Conservation (phyloP, 352 stramenopile genomes). For the Phytophthora fragariaefolia region DNA sequence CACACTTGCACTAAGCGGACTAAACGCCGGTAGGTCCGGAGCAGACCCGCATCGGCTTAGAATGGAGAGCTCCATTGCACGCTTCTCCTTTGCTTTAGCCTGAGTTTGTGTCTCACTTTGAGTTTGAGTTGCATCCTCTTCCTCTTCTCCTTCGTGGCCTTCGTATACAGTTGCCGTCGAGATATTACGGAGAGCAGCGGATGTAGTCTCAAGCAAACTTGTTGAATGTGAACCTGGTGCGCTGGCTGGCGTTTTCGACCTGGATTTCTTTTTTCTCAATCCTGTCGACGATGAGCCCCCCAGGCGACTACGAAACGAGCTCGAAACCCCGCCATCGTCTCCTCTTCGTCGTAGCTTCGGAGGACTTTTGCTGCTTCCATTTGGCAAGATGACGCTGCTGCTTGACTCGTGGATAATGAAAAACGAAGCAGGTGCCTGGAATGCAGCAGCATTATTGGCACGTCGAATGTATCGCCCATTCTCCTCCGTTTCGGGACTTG, state of each 20-base stretch:
- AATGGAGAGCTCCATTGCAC: conserved; percentile 39
- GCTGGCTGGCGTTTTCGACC: conserved; percentile 18
- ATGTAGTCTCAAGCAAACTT: background rate
- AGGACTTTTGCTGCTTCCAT: conserved; percentile 18
- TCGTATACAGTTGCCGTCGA: conserved; percentile 16
- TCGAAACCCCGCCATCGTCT: background rate
- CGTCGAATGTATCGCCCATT: background rate
- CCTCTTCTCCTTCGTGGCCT: conserved; percentile 7
- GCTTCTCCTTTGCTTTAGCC: conserved; percentile 9
- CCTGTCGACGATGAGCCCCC: conserved; percentile 1
- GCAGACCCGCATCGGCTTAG: conserved; percentile 70
- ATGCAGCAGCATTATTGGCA: conserved; percentile 2
- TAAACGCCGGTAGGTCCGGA: conserved; percentile 68
- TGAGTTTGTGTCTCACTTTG: conserved; percentile 4
- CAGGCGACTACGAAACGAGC: conserved; percentile 4
- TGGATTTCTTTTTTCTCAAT: conserved; percentile 25
- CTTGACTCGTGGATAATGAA: conserved; percentile 73
- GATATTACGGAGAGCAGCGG: conserved; percentile 1
- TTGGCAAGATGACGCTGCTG: conserved; percentile 32
- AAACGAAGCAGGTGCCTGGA: conserved; percentile 47
- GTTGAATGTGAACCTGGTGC: conserved; percentile 1
- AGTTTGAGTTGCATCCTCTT: background rate
- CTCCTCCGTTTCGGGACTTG: conserved; percentile 1
- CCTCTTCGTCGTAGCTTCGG: conserved; percentile 13
- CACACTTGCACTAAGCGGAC: conserved; percentile 49